Evolutionary conservation across 306 rosid species (phyloP).

Genomic region (Rosa chinensis): DNA sequence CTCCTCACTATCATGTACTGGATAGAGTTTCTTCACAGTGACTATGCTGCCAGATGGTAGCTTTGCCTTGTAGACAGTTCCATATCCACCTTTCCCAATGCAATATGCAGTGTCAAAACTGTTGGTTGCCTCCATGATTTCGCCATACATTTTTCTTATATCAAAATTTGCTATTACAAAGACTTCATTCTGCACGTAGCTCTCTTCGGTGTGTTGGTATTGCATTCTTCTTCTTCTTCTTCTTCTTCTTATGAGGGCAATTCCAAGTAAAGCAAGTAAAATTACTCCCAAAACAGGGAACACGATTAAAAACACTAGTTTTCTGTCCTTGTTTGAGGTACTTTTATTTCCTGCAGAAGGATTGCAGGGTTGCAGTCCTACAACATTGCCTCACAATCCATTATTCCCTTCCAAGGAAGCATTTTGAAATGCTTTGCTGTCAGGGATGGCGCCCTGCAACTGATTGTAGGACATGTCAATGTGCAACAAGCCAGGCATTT

Average conservation of each 20-base stretch:
- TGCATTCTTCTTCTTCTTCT: background rate
- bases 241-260: background rate
- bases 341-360: background rate
- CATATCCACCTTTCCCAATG: conserved; percentile 33
- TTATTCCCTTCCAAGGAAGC: conserved; percentile 4
- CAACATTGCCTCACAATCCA: conserved; percentile 24
- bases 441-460: conserved; percentile 20
- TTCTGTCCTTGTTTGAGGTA: background rate
- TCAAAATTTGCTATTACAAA: conserved; percentile 1
- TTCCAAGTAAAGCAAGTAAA: background rate
- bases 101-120: conserved; percentile 23
- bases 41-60: background rate
- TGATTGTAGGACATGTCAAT: conserved; percentile 18
- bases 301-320: background rate
- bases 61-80: conserved; percentile 26
- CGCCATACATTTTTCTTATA: conserved; percentile 18
- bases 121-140: conserved; percentile 28
- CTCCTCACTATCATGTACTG: background rate
- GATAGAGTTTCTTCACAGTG: conserved; percentile 29
- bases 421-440: conserved; percentile 20
- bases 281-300: background rate
- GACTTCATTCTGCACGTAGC: background rate
- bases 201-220: background rate
- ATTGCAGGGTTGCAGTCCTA: conserved; percentile 18
- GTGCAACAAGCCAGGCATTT: conserved; percentile 1